phyloP scores from a whole-genome alignment of 352 stramenopile species.

The Globisporangium recalcitrans region DNA sequence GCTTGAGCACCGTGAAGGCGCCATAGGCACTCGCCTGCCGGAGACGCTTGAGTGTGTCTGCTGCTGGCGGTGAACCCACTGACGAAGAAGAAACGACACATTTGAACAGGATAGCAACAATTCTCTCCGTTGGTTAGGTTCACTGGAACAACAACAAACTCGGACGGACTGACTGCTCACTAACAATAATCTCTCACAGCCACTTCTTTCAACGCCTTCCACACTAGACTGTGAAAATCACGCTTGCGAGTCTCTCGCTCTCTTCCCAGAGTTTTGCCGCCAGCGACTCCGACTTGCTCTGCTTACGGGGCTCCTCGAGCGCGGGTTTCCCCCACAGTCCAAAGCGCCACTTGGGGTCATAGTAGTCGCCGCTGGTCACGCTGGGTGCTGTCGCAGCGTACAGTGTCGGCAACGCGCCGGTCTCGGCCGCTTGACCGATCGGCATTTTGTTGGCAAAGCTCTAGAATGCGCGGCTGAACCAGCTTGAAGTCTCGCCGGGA shows the following conservation, averaged over 20 bases:
- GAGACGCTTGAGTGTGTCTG: not conserved
- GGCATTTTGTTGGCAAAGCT: constrained; percentile 1
- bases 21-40: constrained; percentile 3
- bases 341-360: constrained; percentile 24
- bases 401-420: constrained; percentile 15
- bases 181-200: not conserved
- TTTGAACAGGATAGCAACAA: too few relatives aligned
- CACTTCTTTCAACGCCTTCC: not conserved
- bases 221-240: constrained; percentile 15
- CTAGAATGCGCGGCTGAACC: constrained; percentile 17
- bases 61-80: not conserved
- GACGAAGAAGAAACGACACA: too few relatives aligned
- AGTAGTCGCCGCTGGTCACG: constrained; percentile 28
- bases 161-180: not conserved
- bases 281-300: constrained; percentile 19
- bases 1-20: constrained; percentile 1
- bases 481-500: not conserved
- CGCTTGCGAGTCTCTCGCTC: constrained; percentile 37
- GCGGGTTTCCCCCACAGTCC: constrained; percentile 28
- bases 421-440: not conserved
- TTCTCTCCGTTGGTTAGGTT: too few relatives aligned
- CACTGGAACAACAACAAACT: too few relatives aligned
- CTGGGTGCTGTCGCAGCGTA: not conserved
- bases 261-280: constrained; percentile 29
- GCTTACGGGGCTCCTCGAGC: constrained; percentile 23